These are phyloP conservation scores for Termitomyces sp. DNA, from an alignment of 768 basidiomycete species.

Conservation along the genomic window DNA sequence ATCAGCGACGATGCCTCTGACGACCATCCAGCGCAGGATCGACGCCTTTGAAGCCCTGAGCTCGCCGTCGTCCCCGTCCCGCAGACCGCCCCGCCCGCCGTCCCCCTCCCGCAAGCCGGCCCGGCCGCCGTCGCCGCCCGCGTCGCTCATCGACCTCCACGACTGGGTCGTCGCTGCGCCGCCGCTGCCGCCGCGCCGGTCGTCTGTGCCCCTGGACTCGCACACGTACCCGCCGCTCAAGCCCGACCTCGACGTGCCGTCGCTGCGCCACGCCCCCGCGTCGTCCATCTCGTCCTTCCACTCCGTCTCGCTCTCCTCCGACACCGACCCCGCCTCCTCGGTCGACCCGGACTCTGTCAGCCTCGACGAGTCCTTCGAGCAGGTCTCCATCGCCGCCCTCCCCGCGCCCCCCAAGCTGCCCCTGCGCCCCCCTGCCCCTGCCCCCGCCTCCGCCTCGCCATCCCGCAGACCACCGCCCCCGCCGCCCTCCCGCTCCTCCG, in stretches of 20 bases:
- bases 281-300: constrained; percentile 82
- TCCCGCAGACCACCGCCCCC: constrained; percentile 38
- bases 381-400: constrained; percentile 57
- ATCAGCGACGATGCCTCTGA: constrained; percentile 31
- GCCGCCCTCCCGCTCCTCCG: constrained; percentile 46
- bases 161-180: constrained; percentile 74
- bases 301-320: constrained; percentile 76
- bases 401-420: constrained; percentile 40
- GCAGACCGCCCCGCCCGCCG: constrained; percentile 19
- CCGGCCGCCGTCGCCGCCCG: constrained; percentile 47
- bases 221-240: constrained; percentile 49
- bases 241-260: constrained; percentile 28
- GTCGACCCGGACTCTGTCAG: constrained; percentile 38
- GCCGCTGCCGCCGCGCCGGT: constrained; percentile 60
- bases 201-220: constrained; percentile 38
- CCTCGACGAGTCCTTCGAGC: constrained; percentile 70
- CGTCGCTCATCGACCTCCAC: constrained; percentile 64
- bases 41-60: constrained; percentile 56
- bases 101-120: constrained; percentile 33
- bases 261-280: constrained; percentile 47
- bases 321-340: too few relatives aligned
- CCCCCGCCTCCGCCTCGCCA: constrained; percentile 9
- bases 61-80: constrained; percentile 34
- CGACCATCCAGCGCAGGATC: constrained; percentile 52
- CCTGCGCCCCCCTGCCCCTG: constrained; percentile 35